phyloP scores from a whole-genome alignment of 1,284 basidiomycete genomes.

The Trametes hirsuta region DNA sequence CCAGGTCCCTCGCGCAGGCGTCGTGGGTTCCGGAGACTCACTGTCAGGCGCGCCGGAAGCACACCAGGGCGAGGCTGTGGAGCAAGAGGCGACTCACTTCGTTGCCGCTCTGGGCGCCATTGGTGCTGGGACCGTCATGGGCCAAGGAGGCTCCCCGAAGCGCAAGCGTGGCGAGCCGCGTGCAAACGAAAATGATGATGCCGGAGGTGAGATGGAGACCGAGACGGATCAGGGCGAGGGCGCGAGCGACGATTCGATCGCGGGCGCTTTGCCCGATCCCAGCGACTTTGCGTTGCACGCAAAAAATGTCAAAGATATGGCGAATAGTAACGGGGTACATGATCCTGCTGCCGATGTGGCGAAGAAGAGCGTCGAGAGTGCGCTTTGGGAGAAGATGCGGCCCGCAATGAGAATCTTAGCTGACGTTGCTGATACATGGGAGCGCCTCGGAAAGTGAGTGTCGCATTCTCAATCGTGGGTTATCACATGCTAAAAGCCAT shows the following conservation, averaged over 20 bases:
- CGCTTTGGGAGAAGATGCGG: slow-evolving; percentile 39
- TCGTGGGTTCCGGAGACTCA: slow-evolving; percentile 33
- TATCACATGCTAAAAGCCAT: background rate
- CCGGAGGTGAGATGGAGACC: slow-evolving; percentile 27
- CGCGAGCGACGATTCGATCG: slow-evolving; percentile 21
- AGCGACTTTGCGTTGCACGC: slow-evolving; percentile 30
- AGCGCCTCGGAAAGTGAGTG: slow-evolving; percentile 40
- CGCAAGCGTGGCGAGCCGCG: slow-evolving; percentile 15
- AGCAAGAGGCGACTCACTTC: slow-evolving; percentile 46
- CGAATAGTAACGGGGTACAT: slow-evolving; percentile 29
- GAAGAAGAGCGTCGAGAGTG: slow-evolving; percentile 33
- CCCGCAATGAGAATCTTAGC: slow-evolving; percentile 39
- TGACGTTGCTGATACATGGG: slow-evolving; percentile 38
- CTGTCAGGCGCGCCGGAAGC: slow-evolving; percentile 40
- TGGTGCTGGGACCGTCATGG: slow-evolving; percentile 42
- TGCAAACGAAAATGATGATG: slow-evolving; percentile 26
- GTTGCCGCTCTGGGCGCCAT: slow-evolving; percentile 41
- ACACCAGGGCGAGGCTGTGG: slow-evolving; percentile 46
- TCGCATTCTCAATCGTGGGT: background rate
- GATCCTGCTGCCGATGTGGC: slow-evolving; percentile 32
- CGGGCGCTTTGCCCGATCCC: slow-evolving; percentile 37
- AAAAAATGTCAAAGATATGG: slow-evolving; percentile 27
- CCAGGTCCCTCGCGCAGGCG: slow-evolving; percentile 34
- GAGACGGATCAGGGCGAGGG: slow-evolving; percentile 26
- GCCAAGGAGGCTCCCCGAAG: slow-evolving; percentile 33